Evolutionary conservation across 2,329 filamentous ascomycete species (phyloP).

Genomic region (Paramyrothecium sp.): DNA sequence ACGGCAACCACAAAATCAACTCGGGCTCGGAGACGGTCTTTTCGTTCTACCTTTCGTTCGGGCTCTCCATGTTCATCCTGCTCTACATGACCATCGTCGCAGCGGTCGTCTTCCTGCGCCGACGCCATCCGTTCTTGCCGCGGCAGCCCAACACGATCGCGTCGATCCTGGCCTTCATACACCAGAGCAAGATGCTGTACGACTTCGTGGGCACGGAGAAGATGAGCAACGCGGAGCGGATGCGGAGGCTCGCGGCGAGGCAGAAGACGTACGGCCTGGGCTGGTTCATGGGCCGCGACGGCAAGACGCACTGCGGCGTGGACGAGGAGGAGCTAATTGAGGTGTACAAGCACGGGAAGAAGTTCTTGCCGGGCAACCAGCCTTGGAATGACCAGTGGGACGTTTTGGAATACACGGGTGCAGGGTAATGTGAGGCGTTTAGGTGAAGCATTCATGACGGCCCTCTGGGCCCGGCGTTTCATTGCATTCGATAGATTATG

Average conservation of each 20-base stretch:
- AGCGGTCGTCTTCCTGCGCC: conserved; percentile 56
- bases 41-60: conserved; percentile 67
- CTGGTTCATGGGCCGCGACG: conserved; percentile 74
- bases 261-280: conserved; percentile 71
- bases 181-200: conserved; percentile 78
- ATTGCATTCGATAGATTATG: too few relatives aligned
- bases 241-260: conserved; percentile 49
- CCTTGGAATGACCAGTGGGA: conserved; percentile 50
- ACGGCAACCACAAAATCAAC: conserved; percentile 31
- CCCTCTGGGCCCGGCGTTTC: too few relatives aligned
- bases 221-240: conserved; percentile 61
- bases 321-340: conserved; percentile 72
- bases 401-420: conserved; percentile 7
- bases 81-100: conserved; percentile 62
- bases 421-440: background rate
- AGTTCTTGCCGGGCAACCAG: conserved; percentile 46
- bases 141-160: conserved; percentile 78
- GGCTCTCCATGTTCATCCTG: conserved; percentile 62
- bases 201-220: conserved; percentile 71
- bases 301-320: conserved; percentile 71
- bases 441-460: too few relatives aligned
- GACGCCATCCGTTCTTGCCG: conserved; percentile 70
- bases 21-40: conserved; percentile 58
- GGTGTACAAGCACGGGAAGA: conserved; percentile 63
- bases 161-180: conserved; percentile 72